These are phyloP conservation scores for Eutypella sp. DNA, from an alignment of 2,329 filamentous ascomycete species.

Conservation along the genomic window DNA sequence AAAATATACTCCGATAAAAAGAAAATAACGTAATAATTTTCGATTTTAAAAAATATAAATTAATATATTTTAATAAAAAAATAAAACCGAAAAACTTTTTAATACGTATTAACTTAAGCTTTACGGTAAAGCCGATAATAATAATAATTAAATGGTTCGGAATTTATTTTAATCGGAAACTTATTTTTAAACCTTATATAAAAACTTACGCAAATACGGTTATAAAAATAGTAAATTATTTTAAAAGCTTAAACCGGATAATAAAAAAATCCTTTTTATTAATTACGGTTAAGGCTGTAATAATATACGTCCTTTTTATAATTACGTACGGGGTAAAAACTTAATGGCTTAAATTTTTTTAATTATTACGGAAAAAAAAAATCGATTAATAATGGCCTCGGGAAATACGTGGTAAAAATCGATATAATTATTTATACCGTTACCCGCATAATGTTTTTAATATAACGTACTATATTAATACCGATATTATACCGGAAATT, in stretches of 20 bases:
- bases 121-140: background rate
- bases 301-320: no score
- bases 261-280: background rate
- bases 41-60: background rate
- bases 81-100: background rate
- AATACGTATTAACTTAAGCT: background rate
- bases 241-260: background rate
- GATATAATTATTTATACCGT: no score
- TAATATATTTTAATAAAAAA: background rate
- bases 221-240: background rate
- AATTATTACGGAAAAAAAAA: no score
- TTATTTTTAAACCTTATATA: background rate
- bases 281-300: background rate
- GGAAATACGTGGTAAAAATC: no score
- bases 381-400: no score
- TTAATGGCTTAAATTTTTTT: no score
- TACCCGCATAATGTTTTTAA: no score
- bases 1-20: background rate
- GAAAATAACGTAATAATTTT: background rate
- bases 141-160: background rate
- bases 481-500: no score
- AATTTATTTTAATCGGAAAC: background rate
- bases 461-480: no score
- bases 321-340: no score
- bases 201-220: background rate